Base-by-base conservation (phyloP, 768 basidiomycete genomes). In the Boletus bicolor region DNA sequence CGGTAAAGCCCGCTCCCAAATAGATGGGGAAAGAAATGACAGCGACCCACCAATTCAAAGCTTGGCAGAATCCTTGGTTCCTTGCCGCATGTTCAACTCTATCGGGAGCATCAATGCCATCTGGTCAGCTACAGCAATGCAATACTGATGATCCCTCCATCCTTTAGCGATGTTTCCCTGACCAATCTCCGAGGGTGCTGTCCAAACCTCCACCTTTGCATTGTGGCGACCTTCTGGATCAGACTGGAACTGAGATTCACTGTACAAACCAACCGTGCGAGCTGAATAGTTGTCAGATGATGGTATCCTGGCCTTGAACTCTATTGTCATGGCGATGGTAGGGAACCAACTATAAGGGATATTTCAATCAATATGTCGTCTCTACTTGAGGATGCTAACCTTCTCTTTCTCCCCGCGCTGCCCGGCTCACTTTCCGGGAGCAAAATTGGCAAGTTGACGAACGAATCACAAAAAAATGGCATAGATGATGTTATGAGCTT, bases 141-240 rank as follows among this genome's bases (percentile, higher is more conserved):
- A 88, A n/a, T 81, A 72, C 61, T 86, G 85, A 48, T 79, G 68
- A 44, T 83, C 83, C 58, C 82, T 77, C 86, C 86, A 88, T 11
- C 78, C 77, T 4, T 75, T 66, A 8, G 39, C 35, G 32, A 74
- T 65, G 5, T 65, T 47, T 0, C 80, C 81, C 51, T 78, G 76
- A 3, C 79, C 82, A 38, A 83, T 72, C 51, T 82, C 74, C 42
- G 74, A 72, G 2, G 86, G 86, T 10, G 85, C 82, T 7, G 82
- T 82, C 86, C 86, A 88, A 12, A 86, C 72, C 62, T 87, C 87
- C 4, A 81, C 77, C 58, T 80, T 80, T 4, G 68, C 61, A 45
- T 86, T 83, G 58, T 88, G 85, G 53, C 84, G 73, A 8, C 79
- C 78, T 55, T 80, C 76, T 0, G 82, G 83, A 42, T 80, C 73